Conservation (phyloP, 2,329 filamentous ascomycete genomes). For the Xylariaceae sp. region DNA sequence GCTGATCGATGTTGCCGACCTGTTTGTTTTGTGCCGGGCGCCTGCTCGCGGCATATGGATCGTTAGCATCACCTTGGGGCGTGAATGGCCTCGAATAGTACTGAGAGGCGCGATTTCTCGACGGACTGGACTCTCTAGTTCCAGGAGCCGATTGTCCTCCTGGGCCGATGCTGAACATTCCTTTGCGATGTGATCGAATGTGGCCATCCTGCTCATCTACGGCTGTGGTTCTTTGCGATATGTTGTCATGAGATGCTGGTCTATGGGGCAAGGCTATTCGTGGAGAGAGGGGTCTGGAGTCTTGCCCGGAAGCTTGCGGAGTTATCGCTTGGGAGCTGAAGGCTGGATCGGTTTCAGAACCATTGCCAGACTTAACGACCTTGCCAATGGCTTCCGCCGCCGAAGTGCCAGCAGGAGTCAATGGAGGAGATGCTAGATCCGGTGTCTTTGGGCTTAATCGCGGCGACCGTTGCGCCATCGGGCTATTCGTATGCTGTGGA, state of each 20-base stretch:
- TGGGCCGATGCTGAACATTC: conserved; percentile 48
- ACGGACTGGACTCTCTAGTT: conserved; percentile 62
- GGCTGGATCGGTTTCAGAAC: conserved; percentile 17
- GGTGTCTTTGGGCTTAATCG: conserved; percentile 62
- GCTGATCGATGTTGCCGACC: conserved; percentile 63
- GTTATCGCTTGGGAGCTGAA: conserved; percentile 51
- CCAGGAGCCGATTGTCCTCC: conserved; percentile 47
- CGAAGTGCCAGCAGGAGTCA: conserved; percentile 77
- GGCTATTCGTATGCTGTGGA: conserved; percentile 59
- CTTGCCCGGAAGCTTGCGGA: conserved; percentile 62
- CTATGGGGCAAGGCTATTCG: conserved; percentile 37
- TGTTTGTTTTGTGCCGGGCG: conserved; percentile 66
- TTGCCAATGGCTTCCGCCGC: conserved; percentile 32
- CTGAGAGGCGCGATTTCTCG: conserved; percentile 56
- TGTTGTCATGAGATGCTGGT: conserved; percentile 38
- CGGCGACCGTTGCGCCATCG: conserved; percentile 62
- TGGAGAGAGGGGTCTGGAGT: conserved; percentile 39
- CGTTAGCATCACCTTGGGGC: conserved; percentile 73
- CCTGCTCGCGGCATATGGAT: conserved; percentile 82
- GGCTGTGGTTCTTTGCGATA: conserved; percentile 37
- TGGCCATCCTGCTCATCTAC: conserved; percentile 30
- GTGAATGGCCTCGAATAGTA: conserved; percentile 72
- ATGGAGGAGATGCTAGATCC: conserved; percentile 78
- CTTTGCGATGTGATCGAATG: conserved; percentile 42
- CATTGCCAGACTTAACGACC: conserved; percentile 15